Evolutionary conservation across 305 asterid genomes (phyloP).

Genomic region (Fraxinus platypoda): DNA sequence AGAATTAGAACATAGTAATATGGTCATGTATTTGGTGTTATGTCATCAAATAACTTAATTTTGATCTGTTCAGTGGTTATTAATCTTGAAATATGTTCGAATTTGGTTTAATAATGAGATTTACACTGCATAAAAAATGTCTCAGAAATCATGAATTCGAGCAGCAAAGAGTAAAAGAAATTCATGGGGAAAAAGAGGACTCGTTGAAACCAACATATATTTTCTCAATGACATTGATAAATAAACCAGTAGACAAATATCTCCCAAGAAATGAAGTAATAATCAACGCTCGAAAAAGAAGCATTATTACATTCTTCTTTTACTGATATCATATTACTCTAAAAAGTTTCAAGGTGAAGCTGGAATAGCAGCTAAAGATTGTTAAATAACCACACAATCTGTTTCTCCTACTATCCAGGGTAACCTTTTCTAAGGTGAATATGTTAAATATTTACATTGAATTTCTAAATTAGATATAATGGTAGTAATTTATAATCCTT

Average conservation of each 20-base stretch:
- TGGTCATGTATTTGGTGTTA: background rate
- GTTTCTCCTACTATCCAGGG: slow-evolving; percentile 52
- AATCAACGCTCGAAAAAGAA: slow-evolving; percentile 4
- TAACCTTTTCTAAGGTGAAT: slow-evolving; percentile 31
- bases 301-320: slow-evolving; percentile 24
- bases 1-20: background rate
- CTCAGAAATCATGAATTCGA: background rate
- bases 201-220: background rate
- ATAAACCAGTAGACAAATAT: background rate
- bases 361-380: slow-evolving; percentile 28
- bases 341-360: slow-evolving; percentile 21
- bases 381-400: slow-evolving; percentile 24
- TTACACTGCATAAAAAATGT: background rate
- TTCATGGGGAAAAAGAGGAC: background rate
- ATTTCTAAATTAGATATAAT: slow-evolving; percentile 30
- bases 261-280: slow-evolving; percentile 12
- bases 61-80: background rate
- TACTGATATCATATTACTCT: slow-evolving; percentile 17
- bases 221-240: background rate
- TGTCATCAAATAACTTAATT: background rate
- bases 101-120: background rate
- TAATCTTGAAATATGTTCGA: background rate
- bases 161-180: background rate
- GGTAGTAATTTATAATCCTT: background rate
- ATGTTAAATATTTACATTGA: slow-evolving; percentile 52